Evolutionary conservation across 2,329 filamentous ascomycete genomes (phyloP).

Genomic region (Diaporthe destruens): DNA sequence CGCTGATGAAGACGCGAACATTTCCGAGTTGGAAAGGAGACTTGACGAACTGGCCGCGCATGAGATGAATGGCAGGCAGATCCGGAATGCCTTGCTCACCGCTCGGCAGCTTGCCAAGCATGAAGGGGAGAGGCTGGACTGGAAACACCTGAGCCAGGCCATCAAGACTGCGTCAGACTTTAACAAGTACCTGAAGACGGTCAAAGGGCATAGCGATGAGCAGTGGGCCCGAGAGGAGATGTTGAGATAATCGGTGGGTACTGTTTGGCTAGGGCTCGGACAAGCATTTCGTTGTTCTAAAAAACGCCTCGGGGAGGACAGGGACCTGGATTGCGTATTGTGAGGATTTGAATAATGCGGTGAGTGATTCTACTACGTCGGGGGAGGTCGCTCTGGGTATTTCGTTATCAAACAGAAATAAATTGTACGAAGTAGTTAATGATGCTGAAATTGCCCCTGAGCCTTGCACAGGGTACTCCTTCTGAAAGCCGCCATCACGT

Average conservation of each 20-base stretch:
- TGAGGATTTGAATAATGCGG: too few relatives aligned
- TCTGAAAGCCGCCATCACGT: too few relatives aligned
- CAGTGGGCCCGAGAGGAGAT: slow-evolving; percentile 40
- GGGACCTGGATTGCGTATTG: too few relatives aligned
- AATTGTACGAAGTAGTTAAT: too few relatives aligned
- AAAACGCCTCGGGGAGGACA: too few relatives aligned
- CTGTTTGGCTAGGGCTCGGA: too few relatives aligned
- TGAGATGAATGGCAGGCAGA: slow-evolving; percentile 27
- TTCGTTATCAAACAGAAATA: too few relatives aligned
- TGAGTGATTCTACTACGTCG: too few relatives aligned
- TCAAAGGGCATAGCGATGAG: slow-evolving; percentile 43
- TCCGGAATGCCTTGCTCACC: slow-evolving; percentile 10
- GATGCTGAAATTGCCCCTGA: too few relatives aligned
- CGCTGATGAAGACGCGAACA: slow-evolving; percentile 28
- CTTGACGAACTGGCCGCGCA: slow-evolving; percentile 12
- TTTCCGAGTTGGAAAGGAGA: not conserved
- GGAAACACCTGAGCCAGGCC: slow-evolving; percentile 43
- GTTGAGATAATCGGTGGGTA: slow-evolving; percentile 7
- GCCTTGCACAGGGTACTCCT: too few relatives aligned
- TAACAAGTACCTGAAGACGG: slow-evolving; percentile 43
- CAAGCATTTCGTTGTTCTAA: too few relatives aligned
- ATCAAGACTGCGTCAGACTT: slow-evolving; percentile 44
- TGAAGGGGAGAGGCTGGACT: slow-evolving; percentile 41
- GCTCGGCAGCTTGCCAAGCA: slow-evolving; percentile 37
- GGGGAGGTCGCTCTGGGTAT: too few relatives aligned